Evolutionary conservation across 495 filamentous ascomycete species (phyloP), one percentile per base, ranked within the genome.

Genomic region (Daldinia caldariorum): DNA sequence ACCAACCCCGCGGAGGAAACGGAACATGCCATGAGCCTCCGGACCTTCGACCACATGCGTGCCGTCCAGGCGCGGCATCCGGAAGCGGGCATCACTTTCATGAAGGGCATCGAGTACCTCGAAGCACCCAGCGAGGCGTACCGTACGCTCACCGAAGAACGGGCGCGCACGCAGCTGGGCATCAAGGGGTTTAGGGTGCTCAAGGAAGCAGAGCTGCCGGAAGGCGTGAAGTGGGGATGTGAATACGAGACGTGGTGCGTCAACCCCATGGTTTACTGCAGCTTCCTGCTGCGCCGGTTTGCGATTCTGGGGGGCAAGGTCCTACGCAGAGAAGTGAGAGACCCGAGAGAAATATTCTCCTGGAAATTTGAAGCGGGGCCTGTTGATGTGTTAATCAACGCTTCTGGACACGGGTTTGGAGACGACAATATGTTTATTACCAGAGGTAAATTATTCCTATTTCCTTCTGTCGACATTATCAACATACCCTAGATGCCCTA

Each of bases 251-350:
- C 87, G 0, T 88, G 83, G 71, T 87, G 84, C 69, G 71, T 90
- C 5, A 90, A 90, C 64, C 83, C 87, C 6, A 88, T 88, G 70
- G 84, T 89, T 6, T 90, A 90, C 67, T 87, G 85, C 70, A 77
- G 79, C 16, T 83, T 84, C 63, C 70, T 90, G 64, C 72, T 90
- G 56, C 77, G 87, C 1, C 71, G 80, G 72, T 86, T 89, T 59
- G 76, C 83, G 6, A 58, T 84, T 14, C 78, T 75, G 3, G 87
- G 88, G 1, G 88, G 87, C 0, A 73, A 74, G 49, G 75, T 73
- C n/a, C 73, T 77, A n/a, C 73, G 79, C 51, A 80, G 81, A 53
- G 81, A 80, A 12, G 72, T 90, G 13, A 74, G 77, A 1, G 71
- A 79, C 65, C 53, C 77, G 20, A 74, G 63, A n/a, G 88, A 90